Conservation (phyloP, 768 basidiomycete species). For the Cystofilobasidium capitatum region DNA sequence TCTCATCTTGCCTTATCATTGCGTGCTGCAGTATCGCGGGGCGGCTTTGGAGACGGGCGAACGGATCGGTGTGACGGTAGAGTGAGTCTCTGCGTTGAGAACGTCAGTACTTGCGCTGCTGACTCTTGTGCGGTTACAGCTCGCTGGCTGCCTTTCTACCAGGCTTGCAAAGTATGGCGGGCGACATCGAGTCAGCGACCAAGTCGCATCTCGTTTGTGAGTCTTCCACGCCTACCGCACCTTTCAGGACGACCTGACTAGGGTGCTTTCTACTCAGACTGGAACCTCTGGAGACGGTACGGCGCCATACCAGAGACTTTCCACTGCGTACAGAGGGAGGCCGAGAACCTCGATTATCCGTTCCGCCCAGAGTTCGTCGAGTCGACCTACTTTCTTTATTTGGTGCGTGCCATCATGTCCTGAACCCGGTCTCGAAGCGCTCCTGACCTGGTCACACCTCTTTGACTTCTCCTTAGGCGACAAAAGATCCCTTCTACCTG, state of each 20-base stretch:
- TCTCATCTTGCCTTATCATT: background rate
- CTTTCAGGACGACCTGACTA: too few relatives aligned
- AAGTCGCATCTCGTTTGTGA: slow-evolving; percentile 80
- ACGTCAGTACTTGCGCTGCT: background rate
- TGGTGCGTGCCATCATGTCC: slow-evolving; percentile 45
- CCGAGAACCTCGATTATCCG: slow-evolving; percentile 39
- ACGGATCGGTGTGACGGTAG: slow-evolving; percentile 65
- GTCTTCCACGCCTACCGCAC: slow-evolving; percentile 33
- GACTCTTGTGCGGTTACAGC: background rate
- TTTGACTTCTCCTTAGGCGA: background rate
- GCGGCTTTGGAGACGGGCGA: slow-evolving; percentile 74
- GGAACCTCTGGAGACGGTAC: slow-evolving; percentile 82
- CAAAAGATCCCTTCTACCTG: slow-evolving; percentile 20
- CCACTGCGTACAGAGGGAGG: slow-evolving; percentile 53
- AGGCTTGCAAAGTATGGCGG: slow-evolving; percentile 60
- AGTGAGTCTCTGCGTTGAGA: slow-evolving; percentile 45
- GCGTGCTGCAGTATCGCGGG: slow-evolving; percentile 57
- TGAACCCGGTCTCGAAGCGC: background rate
- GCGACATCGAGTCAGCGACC: slow-evolving; percentile 50
- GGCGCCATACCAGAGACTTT: slow-evolving; percentile 87
- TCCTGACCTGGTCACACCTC: background rate
- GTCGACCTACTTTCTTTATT: slow-evolving; percentile 90
- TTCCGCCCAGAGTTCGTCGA: slow-evolving; percentile 68
- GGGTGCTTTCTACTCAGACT: slow-evolving; percentile 48
- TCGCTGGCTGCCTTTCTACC: slow-evolving; percentile 86